Conservation (phyloP, 2,329 filamentous ascomycete genomes). For the Talaromyces islandicus region DNA sequence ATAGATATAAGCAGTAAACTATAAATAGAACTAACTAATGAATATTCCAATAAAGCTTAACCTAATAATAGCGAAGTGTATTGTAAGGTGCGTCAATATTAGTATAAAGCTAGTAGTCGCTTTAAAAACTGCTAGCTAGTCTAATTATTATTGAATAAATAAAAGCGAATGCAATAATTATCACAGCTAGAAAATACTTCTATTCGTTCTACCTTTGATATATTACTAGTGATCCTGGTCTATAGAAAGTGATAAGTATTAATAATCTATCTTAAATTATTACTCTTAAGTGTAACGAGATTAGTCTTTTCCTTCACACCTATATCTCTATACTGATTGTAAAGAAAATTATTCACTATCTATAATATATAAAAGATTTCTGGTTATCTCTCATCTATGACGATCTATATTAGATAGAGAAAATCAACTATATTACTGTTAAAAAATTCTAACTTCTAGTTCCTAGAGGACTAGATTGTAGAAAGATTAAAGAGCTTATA, state of each 20-base stretch:
- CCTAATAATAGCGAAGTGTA: slow-evolving; percentile 1
- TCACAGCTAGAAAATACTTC: slow-evolving; percentile 5
- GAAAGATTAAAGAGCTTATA: neutral
- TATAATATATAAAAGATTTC: slow-evolving; percentile 23
- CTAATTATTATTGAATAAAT: slow-evolving; percentile 14
- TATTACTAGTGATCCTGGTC: neutral
- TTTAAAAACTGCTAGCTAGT: slow-evolving; percentile 14
- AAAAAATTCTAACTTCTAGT: slow-evolving; percentile 1
- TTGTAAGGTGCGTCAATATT: neutral
- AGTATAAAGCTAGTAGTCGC: slow-evolving; percentile 2
- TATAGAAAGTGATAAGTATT: slow-evolving; percentile 1
- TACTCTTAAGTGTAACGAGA: neutral
- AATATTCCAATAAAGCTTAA: slow-evolving; percentile 7
- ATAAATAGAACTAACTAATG: slow-evolving; percentile 6
- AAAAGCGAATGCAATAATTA: slow-evolving; percentile 12
- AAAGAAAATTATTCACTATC: slow-evolving; percentile 22
- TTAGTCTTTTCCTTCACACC: neutral
- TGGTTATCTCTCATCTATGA: slow-evolving; percentile 20
- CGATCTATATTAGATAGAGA: slow-evolving; percentile 18
- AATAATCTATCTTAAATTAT: neutral
- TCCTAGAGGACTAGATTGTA: neutral
- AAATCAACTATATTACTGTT: slow-evolving; percentile 13
- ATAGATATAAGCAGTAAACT: slow-evolving; percentile 4
- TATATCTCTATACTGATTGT: neutral
- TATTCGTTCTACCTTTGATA: neutral